phyloP scores from a whole-genome alignment of 805 yeast genomes.

The Ogataea salicorniae region DNA sequence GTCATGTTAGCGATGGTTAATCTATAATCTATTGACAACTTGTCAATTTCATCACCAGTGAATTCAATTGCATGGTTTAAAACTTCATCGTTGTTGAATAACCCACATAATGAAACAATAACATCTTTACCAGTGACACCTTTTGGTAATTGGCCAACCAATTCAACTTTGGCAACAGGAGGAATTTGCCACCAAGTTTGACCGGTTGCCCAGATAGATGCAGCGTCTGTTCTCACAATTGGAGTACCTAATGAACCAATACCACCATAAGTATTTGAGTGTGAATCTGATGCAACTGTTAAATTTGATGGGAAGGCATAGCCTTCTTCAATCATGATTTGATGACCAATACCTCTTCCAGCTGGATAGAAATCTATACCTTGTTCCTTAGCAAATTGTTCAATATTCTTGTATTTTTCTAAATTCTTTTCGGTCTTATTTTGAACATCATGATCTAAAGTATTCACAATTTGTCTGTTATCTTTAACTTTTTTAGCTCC shows the following conservation, averaged over 20 bases:
- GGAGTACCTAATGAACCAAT: constrained; percentile 95
- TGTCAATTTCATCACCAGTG: constrained; percentile 71
- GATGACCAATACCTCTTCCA: constrained; percentile 98
- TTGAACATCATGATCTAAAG: constrained; percentile 97
- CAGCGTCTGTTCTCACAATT: constrained; percentile 97
- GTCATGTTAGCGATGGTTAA: constrained; percentile 96
- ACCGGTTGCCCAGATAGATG: constrained; percentile 99
- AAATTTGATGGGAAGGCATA: constrained; percentile 92
- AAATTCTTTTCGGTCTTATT: constrained; percentile 85
- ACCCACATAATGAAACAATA: constrained; percentile 92
- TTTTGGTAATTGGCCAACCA: constrained; percentile 71
- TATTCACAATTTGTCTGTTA: constrained; percentile 88
- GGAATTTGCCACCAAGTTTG: constrained; percentile 99
- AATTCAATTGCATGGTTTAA: constrained; percentile 92
- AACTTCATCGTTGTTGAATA: constrained; percentile 88
- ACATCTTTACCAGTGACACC: constrained; percentile 97
- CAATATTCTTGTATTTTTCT: constrained; percentile 82
- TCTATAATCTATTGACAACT: constrained; percentile 74
- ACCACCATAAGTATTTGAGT: constrained; percentile 97
- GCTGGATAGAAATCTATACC: constrained; percentile 98
- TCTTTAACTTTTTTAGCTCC: constrained; percentile 84
- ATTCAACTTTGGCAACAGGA: constrained; percentile 92
- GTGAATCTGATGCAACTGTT: constrained; percentile 97
- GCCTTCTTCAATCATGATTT: constrained; percentile 98
- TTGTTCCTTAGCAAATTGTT: constrained; percentile 81